These are phyloP conservation scores for Xylaria nigripes DNA, from an alignment of 495 filamentous ascomycete genomes.

Conservation along the genomic window DNA sequence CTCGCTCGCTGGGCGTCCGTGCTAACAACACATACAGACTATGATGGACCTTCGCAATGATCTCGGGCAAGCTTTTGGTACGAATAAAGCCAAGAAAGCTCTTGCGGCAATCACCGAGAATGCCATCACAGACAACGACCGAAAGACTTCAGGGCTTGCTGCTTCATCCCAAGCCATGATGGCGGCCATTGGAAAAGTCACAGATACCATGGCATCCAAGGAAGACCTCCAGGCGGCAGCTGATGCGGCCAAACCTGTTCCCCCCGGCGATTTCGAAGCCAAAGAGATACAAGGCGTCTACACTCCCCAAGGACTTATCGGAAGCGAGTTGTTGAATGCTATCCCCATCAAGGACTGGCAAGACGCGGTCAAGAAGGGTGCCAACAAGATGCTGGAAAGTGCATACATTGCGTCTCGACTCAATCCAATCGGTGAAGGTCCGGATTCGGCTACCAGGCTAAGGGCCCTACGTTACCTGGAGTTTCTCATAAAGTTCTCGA, in stretches of 20 bases:
- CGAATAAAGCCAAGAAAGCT: constrained; percentile 85
- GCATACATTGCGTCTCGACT: constrained; percentile 61
- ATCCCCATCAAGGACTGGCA: constrained; percentile 70
- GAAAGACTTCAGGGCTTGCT: constrained; percentile 43
- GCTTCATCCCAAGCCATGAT: constrained; percentile 55
- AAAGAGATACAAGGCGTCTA: constrained; percentile 76
- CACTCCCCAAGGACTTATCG: constrained; percentile 58
- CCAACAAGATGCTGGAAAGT: constrained; percentile 49
- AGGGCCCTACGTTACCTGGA: constrained; percentile 61
- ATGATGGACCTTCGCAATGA: constrained; percentile 54
- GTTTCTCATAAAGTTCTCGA: constrained; percentile 55
- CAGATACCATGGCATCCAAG: constrained; percentile 47
- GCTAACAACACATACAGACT: constrained; percentile 36
- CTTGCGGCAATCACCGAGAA: constrained; percentile 70
- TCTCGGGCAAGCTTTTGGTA: constrained; percentile 86
- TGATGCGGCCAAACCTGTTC: constrained; percentile 68
- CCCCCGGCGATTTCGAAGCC: constrained; percentile 64
- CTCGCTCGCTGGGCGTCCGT: background rate
- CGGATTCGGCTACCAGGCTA: constrained; percentile 48
- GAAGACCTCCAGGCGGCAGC: constrained; percentile 57
- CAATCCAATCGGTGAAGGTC: constrained; percentile 44
- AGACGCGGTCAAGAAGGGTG: constrained; percentile 50
- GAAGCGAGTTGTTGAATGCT: constrained; percentile 47
- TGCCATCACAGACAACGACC: constrained; percentile 48
- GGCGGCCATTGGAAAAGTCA: constrained; percentile 50